Percentiles rank a stretch among this genome's conserved stretches.
Conservation (phyloP, 2,329 filamentous ascomycete species). For the Aspergillus ochraceus region DNA sequence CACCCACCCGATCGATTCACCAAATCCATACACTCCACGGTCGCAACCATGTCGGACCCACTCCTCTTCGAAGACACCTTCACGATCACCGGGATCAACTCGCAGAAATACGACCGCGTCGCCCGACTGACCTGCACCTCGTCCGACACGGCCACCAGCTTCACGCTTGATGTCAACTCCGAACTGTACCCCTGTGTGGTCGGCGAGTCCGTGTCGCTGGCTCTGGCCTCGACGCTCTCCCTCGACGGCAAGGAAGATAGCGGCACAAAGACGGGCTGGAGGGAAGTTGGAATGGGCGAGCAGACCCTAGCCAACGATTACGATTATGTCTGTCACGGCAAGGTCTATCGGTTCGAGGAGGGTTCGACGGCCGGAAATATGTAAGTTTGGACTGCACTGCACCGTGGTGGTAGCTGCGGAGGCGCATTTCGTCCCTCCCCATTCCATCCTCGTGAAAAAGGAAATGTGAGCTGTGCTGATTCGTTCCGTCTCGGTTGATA, state of each 20-base stretch:
- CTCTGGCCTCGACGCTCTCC: conserved; percentile 80
- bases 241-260: conserved; percentile 82
- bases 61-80: conserved; percentile 94
- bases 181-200: conserved; percentile 79
- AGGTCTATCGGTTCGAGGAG: conserved; percentile 54
- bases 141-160: conserved; percentile 69
- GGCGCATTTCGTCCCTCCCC: neutral
- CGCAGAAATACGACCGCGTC: conserved; percentile 92
- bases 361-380: conserved; percentile 72
- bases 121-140: conserved; percentile 79
- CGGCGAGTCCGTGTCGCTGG: conserved; percentile 76
- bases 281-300: conserved; percentile 63
- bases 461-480: neutral
- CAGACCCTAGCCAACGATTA: conserved; percentile 55
- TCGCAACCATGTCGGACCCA: conserved; percentile 71
- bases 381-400: conserved; percentile 55
- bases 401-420: neutral
- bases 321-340: conserved; percentile 54
- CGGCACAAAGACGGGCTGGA: conserved; percentile 67
- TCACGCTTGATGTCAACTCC: conserved; percentile 90
- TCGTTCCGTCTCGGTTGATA: conserved; percentile 14
- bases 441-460: neutral
- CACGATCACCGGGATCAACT: conserved; percentile 74
- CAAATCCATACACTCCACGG: conserved; percentile 17
- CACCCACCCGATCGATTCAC: neutral